These are phyloP conservation scores for Apiospora koreana DNA, from an alignment of 2,329 filamentous ascomycete genomes.

Conservation along the genomic window DNA sequence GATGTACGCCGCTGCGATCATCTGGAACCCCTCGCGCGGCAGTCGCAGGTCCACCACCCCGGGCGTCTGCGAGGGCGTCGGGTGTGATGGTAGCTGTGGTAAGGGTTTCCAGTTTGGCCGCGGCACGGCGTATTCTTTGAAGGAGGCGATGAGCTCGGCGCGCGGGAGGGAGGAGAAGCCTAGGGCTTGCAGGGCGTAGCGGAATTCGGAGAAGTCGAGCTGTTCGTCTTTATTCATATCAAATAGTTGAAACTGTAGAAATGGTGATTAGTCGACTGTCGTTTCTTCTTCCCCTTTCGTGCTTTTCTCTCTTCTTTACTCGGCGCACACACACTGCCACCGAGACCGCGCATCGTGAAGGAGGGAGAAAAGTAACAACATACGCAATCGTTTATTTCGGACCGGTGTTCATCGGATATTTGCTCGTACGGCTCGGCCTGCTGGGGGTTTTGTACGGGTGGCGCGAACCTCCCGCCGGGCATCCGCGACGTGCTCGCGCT, in stretches of 20 bases:
- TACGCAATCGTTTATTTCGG: slow-evolving; percentile 93
- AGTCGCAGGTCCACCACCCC: slow-evolving; percentile 70
- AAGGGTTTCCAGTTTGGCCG: slow-evolving; percentile 57
- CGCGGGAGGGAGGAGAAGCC: slow-evolving; percentile 86
- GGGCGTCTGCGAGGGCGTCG: slow-evolving; percentile 52
- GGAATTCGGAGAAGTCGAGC: slow-evolving; percentile 98
- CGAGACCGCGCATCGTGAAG: background rate
- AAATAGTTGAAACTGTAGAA: slow-evolving; percentile 80
- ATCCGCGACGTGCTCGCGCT: slow-evolving; percentile 23
- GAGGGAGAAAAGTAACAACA: slow-evolving; percentile 33
- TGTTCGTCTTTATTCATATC: slow-evolving; percentile 93
- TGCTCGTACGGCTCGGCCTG: slow-evolving; percentile 38
- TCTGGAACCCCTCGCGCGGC: slow-evolving; percentile 71
- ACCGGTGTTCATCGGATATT: slow-evolving; percentile 84
- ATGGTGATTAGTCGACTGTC: background rate
- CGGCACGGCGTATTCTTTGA: slow-evolving; percentile 78
- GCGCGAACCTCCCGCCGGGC: slow-evolving; percentile 30
- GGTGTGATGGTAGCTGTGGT: slow-evolving; percentile 41
- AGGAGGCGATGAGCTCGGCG: slow-evolving; percentile 76
- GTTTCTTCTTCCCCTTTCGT: background rate
- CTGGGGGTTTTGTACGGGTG: slow-evolving; percentile 30
- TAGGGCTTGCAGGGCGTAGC: slow-evolving; percentile 92
- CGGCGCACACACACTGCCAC: background rate
- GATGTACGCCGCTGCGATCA: slow-evolving; percentile 78
- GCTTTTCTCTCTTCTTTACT: too few relatives aligned